phyloP scores from a whole-genome alignment of 2,329 filamentous ascomycete species.

The Cladosporium sp. region DNA sequence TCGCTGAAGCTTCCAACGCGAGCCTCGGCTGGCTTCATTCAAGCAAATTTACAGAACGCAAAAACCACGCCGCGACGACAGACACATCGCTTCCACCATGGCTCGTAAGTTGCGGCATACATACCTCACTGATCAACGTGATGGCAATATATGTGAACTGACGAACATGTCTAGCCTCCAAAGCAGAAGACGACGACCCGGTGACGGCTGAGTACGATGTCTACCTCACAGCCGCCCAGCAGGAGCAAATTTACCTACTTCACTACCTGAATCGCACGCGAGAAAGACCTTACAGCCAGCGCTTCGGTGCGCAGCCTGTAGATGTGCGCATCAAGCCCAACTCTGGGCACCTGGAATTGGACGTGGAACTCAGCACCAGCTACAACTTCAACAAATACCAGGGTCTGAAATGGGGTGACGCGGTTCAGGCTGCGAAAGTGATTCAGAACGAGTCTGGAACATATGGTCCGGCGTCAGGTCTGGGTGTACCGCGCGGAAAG shows the following conservation, averaged over 20 bases:
- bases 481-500: conserved; percentile 28
- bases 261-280: conserved; percentile 80
- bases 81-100: neutral
- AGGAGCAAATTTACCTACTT: conserved; percentile 61
- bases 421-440: conserved; percentile 53
- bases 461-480: conserved; percentile 45
- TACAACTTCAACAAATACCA: conserved; percentile 78
- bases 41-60: conserved; percentile 5
- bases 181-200: conserved; percentile 38
- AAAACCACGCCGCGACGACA: conserved; percentile 1
- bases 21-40: neutral
- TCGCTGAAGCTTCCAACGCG: conserved; percentile 8
- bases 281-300: conserved; percentile 58
- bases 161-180: neutral
- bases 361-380: conserved; percentile 73
- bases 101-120: neutral
- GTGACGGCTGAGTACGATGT: conserved; percentile 66
- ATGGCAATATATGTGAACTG: no score
- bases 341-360: conserved; percentile 83
- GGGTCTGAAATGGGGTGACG: conserved; percentile 77
- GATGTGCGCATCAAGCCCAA: conserved; percentile 77
- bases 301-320: conserved; percentile 54
- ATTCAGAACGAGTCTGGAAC: conserved; percentile 39
- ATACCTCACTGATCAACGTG: neutral
- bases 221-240: conserved; percentile 74